Base-by-base conservation (phyloP, 2,329 filamentous ascomycete species). In the Alternaria angustiovoidea region DNA sequence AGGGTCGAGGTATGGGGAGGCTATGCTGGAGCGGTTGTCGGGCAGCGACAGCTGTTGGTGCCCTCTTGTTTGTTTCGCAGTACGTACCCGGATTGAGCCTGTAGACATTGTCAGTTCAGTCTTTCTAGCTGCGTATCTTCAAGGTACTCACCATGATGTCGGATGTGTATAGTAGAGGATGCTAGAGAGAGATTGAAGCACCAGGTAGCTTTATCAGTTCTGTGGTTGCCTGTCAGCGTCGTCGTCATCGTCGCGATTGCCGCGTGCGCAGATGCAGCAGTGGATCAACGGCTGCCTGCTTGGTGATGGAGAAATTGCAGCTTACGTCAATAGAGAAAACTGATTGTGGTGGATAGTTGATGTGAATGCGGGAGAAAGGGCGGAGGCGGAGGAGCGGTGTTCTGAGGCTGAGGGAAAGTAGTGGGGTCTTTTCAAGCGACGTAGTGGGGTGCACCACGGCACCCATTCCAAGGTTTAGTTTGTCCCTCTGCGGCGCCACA, bases 21-120 rank as follows among this genome's bases (percentile, higher is more conserved):
- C 59, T 51, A 51, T 41, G 62, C 60, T 54, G 56, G 49, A 39
- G 57, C 28, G 51, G 51, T 34, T 43, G 41, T 61, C 36, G 65
- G 59, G 62, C 51, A 47, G 60, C 57, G 58, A 53, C 57, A 57
- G 63, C 59, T 66, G 59, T 66, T 51, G 54, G 54, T 48, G 34
- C 55, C 32, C 55, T 51, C 54, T 44, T 61, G 63, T 66, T 62
- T 65, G 54, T 49, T 8, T 59, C 38, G 53, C 57, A 47, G 60
- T 67, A 79, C 78, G 68, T 80, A 81, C 79, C 79, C 79, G 62
- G 79, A 81, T 78, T 79, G 76, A 77, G 79, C 78, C 79, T 81
- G 61, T 51, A 39, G 12, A 16, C 34, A 46, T 26, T 43, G 65
- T 77, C 60, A 77, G 70, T 59, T 53, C 36, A 30, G 39, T 34